phyloP scores from a whole-genome alignment of 108 stramenopile genomes.

The Fistulifera solaris region DNA sequence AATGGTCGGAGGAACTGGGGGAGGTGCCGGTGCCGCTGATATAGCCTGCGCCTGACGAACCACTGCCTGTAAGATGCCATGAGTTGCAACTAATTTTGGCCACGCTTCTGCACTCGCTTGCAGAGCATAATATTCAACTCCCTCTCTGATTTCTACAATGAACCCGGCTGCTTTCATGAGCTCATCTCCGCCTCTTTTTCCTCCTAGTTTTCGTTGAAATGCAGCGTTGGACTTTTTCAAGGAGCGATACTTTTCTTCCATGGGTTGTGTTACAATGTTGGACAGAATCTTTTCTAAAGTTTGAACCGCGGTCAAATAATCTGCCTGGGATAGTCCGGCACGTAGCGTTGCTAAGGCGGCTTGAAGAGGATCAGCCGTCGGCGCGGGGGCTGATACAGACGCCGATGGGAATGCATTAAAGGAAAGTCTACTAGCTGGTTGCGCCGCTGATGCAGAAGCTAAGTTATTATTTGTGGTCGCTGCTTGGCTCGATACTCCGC shows the following conservation, averaged over 20 bases:
- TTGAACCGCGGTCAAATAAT: conserved; percentile 43
- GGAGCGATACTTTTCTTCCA: conserved; percentile 84
- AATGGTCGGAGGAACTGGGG: no score
- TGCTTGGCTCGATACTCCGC: neutral
- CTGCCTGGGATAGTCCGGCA: conserved; percentile 21
- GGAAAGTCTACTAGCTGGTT: conserved; percentile 1
- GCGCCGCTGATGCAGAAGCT: conserved; percentile 10
- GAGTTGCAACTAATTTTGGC: conserved; percentile 40
- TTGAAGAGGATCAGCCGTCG: conserved; percentile 26
- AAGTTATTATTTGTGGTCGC: conserved; percentile 6
- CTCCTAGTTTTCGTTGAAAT: conserved; percentile 59
- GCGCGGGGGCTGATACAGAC: conserved; percentile 9
- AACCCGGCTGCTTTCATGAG: conserved; percentile 53
- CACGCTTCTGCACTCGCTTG: conserved; percentile 61
- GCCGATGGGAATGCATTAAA: conserved; percentile 11
- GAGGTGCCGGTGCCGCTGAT: conserved; percentile 1
- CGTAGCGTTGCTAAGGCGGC: conserved; percentile 40
- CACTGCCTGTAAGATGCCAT: conserved; percentile 30
- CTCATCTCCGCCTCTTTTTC: conserved; percentile 39
- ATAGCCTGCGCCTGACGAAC: conserved; percentile 16
- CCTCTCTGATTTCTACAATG: conserved; percentile 21
- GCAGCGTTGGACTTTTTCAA: conserved; percentile 65
- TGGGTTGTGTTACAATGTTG: conserved; percentile 63
- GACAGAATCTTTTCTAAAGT: conserved; percentile 57
- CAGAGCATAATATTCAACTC: conserved; percentile 38